A percentile compares a stretch with the other conserved stretches of the same genome.
These are phyloP conservation scores for Cladosporium phlei DNA, from an alignment of 2,329 filamentous ascomycete species.

Conservation along the genomic window DNA sequence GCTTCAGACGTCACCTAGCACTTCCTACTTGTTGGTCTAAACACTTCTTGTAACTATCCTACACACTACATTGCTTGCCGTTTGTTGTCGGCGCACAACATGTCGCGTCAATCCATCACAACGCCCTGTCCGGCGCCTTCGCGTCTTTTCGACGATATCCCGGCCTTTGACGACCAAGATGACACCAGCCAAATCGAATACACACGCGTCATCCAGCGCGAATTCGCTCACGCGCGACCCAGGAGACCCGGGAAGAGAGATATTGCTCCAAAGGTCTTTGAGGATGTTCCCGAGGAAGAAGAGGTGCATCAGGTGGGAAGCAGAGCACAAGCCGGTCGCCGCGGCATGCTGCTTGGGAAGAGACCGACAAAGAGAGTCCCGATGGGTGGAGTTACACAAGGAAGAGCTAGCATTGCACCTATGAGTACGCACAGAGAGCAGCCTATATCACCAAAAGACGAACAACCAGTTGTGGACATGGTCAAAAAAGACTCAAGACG, in stretches of 20 bases:
- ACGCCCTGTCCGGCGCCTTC: constrained; percentile 28
- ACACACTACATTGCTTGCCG: background rate
- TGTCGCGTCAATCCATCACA: constrained; percentile 22
- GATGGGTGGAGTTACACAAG: constrained; percentile 12
- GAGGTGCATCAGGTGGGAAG: constrained; percentile 17
- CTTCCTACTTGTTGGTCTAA: background rate
- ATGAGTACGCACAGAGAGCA: background rate
- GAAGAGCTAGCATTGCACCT: constrained; percentile 8
- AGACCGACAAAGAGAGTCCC: constrained; percentile 15
- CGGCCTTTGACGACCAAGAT: constrained; percentile 11
- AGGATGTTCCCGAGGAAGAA: constrained; percentile 29
- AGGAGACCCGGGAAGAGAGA: constrained; percentile 21
- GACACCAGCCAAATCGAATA: constrained; percentile 30
- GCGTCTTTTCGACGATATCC: constrained; percentile 11
- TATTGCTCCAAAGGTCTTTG: constrained; percentile 28
- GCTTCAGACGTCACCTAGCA: background rate
- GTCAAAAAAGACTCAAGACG: constrained; percentile 39
- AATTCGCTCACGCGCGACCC: constrained; percentile 26
- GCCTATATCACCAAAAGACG: background rate
- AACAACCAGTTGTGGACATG: background rate
- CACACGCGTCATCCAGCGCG: constrained; percentile 27
- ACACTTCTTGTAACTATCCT: background rate
- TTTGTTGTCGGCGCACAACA: background rate
- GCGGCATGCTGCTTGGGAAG: constrained; percentile 11
- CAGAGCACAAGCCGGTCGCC: constrained; percentile 15